These are phyloP conservation scores for Neofusicoccum sp. DNA, from an alignment of 2,329 filamentous ascomycete genomes.

Conservation along the genomic window DNA sequence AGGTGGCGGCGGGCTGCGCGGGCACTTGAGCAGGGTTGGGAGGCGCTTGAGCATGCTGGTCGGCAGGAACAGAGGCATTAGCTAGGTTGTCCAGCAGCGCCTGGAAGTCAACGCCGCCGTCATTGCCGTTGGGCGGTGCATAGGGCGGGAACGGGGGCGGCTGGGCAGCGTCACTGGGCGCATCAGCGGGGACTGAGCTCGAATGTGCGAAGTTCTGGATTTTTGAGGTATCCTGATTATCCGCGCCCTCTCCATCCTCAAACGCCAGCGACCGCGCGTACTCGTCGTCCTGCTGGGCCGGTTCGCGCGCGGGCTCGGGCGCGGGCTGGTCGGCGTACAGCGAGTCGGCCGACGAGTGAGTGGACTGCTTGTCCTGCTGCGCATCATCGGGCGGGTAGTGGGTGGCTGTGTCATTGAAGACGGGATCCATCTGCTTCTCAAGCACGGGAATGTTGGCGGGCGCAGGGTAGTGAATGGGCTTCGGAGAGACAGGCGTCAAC, in stretches of 20 bases:
- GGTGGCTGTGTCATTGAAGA: constrained; percentile 65
- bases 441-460: constrained; percentile 68
- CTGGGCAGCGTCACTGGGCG: constrained; percentile 34
- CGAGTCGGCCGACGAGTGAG: constrained; percentile 28
- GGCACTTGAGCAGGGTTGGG: constrained; percentile 11
- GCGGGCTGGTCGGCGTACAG: constrained; percentile 32
- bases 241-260: constrained; percentile 27
- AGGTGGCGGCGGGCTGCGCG: constrained; percentile 25
- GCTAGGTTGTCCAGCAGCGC: constrained; percentile 45
- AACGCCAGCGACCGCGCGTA: constrained; percentile 29
- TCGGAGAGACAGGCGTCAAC: constrained; percentile 68
- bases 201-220: constrained; percentile 37
- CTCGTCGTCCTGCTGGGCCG: constrained; percentile 22
- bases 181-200: constrained; percentile 31
- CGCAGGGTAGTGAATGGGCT: constrained; percentile 66
- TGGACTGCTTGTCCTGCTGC: constrained; percentile 32
- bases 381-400: constrained; percentile 47
- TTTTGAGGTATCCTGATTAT: constrained; percentile 38
- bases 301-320: constrained; percentile 25
- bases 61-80: constrained; percentile 17
- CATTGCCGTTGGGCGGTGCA: constrained; percentile 28
- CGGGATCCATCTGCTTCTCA: constrained; percentile 69
- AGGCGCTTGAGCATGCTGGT: constrained; percentile 32
- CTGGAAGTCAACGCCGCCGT: constrained; percentile 45
- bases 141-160: constrained; percentile 21